Base-by-base conservation (phyloP, 768 basidiomycete species). In the Termitomyces sp. region DNA sequence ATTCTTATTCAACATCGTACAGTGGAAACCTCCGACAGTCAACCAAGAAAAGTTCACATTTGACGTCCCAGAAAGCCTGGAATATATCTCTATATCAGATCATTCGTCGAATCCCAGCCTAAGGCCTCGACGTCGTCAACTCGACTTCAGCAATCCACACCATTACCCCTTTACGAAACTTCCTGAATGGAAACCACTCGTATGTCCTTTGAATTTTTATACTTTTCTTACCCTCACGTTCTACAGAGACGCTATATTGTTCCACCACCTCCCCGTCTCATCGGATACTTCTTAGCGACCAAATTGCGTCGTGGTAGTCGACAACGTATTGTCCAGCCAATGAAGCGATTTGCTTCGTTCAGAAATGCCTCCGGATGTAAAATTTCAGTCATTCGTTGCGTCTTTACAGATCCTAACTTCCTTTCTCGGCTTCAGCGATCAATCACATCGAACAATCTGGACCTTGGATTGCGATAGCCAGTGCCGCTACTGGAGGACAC, bases 361-460 rank as follows among this genome's bases (percentile, higher is more conserved):
- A 80, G 78, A 54, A 70, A 73, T 42, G 66, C 80, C 5, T 70
- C 80, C 2, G 81, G 80, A 40, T 73, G 81, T 75, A 55, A 68
- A 8, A 35, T 50, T 10, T 29, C 35, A 12, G 5, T 29, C 21
- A 44, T 19, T 43, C 17, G 17, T 37, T 3, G 11, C n/a, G 9
- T 40, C 16, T 38, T 38, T 1, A 32, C 23, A 23, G 27, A 5
- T 38, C 7, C 12, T 45, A 19, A 47, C 19, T 27, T 34, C 10
- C 14, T 45, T n/a, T 31, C 53, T 59, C 21, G 27, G 46, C 65
- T 38, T 42, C 38, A 83, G 86, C 77, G 32, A 75, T 86, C 56
- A 82, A 78, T 59, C 77, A 71, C 38, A 76, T 87, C 23, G 68
- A 78, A 16, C 86, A 87, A 58, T 67, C 63, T 9, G 67, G 71